Conservation (phyloP, 768 basidiomycete species). For the Tulasnella sp. region DNA sequence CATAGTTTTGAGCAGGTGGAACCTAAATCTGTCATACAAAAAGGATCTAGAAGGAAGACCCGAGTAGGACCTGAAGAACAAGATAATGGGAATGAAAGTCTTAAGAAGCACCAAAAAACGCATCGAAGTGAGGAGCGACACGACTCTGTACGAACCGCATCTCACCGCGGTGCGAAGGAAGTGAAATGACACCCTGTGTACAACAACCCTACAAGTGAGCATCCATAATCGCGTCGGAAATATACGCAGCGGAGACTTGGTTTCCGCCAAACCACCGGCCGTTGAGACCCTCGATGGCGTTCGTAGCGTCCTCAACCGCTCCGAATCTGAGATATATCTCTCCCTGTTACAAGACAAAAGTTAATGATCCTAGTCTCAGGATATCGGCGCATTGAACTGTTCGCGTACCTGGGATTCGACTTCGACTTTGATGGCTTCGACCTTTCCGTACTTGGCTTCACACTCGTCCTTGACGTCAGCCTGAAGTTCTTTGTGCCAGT, state of each 20-base stretch:
- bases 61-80: neutral
- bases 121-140: neutral
- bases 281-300: constrained; percentile 84
- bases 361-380: constrained; percentile 3
- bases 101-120: neutral
- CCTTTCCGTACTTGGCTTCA: constrained; percentile 82
- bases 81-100: neutral
- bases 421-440: constrained; percentile 86
- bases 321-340: constrained; percentile 96
- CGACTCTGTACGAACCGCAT: neutral
- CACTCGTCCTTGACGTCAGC: constrained; percentile 96
- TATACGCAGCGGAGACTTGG: constrained; percentile 80
- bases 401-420: constrained; percentile 80
- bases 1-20: neutral
- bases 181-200: neutral
- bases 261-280: constrained; percentile 97
- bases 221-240: constrained; percentile 91
- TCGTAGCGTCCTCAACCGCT: constrained; percentile 69
- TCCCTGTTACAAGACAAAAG: constrained; percentile 52
- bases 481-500: constrained; percentile 95
- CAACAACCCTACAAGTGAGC: constrained; percentile 47
- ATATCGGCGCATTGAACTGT: neutral
- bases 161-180: neutral
- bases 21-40: constrained; percentile 1
- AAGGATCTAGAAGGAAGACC: neutral